Conservation (phyloP, 352 stramenopile species). For the Pythium periplocum region DNA sequence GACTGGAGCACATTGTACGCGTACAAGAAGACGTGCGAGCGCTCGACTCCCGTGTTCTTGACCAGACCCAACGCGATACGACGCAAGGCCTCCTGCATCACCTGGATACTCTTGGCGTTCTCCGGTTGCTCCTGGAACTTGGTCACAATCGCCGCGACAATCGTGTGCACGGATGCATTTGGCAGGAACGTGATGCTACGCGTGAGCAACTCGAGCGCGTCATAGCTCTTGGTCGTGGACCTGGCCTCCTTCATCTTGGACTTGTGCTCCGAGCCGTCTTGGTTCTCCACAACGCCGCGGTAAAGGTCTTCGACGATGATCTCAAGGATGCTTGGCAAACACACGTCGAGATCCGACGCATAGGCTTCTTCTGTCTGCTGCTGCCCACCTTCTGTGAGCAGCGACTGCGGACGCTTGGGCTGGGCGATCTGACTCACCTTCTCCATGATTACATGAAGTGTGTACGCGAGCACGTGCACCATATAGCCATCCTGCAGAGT, state of each 20-base stretch:
- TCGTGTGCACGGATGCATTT: constrained; percentile 70
- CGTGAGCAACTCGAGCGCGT: constrained; percentile 76
- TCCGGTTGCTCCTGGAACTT: constrained; percentile 64
- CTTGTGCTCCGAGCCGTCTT: constrained; percentile 53
- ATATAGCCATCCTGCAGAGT: constrained; percentile 82
- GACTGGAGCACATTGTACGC: constrained; percentile 79
- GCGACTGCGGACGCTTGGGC: constrained; percentile 31
- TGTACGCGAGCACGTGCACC: constrained; percentile 84
- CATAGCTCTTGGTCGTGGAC: constrained; percentile 49
- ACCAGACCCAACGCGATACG: constrained; percentile 69
- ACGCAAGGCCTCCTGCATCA: constrained; percentile 76
- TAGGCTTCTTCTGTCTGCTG: constrained; percentile 26
- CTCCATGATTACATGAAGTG: constrained; percentile 78
- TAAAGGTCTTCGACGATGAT: constrained; percentile 84
- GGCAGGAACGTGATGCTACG: constrained; percentile 84
- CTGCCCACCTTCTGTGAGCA: constrained; percentile 19
- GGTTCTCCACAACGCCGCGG: constrained; percentile 54
- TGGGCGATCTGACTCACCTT: constrained; percentile 63
- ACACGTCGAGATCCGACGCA: constrained; percentile 67
- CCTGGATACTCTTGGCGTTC: constrained; percentile 43
- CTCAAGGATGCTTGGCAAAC: constrained; percentile 73
- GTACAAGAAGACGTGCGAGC: constrained; percentile 83
- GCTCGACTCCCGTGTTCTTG: constrained; percentile 81
- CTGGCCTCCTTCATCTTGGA: constrained; percentile 89
- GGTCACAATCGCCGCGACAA: constrained; percentile 69